Evolutionary conservation across 2,329 filamentous ascomycete species (phyloP).

Genomic region (Exophiala xenobiotica): DNA sequence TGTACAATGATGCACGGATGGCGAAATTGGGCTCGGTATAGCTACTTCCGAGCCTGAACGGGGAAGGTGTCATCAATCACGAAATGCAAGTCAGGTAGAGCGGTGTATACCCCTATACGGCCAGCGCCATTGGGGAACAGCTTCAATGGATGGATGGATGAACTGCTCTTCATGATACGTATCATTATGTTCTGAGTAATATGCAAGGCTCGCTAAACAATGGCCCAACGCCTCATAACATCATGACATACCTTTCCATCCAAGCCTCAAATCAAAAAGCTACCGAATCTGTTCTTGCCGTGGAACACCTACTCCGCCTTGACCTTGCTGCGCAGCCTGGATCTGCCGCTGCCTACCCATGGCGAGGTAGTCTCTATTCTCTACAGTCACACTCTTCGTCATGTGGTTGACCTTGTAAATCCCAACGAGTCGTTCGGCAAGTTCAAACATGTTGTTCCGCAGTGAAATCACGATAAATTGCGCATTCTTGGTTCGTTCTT

Average conservation of each 20-base stretch:
- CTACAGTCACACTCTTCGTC: constrained; percentile 87
- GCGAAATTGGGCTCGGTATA: background rate
- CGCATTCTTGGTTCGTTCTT: constrained; percentile 97
- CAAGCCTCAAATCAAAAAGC: background rate
- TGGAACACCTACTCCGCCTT: background rate
- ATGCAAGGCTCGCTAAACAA: background rate
- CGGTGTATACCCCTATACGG: background rate
- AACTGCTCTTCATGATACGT: background rate
- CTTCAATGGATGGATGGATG: background rate
- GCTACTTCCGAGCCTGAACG: background rate
- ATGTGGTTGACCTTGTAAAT: constrained; percentile 99
- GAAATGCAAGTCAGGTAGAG: background rate
- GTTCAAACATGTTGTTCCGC: constrained; percentile 99
- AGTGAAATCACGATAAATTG: constrained; percentile 98
- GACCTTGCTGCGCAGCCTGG: background rate
- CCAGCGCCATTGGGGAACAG: too few species aligned
- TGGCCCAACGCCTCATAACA: background rate
- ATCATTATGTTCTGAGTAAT: background rate
- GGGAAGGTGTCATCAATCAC: background rate
- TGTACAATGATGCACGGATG: background rate
- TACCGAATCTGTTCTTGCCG: constrained; percentile 1
- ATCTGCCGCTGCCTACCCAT: constrained; percentile 14
- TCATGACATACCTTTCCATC: background rate
- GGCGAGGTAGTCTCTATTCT: constrained; percentile 69
- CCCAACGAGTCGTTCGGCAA: constrained; percentile 89